Evolutionary conservation across 1,284 basidiomycete species (phyloP).

Genomic region (Ustilago cynodontis): DNA sequence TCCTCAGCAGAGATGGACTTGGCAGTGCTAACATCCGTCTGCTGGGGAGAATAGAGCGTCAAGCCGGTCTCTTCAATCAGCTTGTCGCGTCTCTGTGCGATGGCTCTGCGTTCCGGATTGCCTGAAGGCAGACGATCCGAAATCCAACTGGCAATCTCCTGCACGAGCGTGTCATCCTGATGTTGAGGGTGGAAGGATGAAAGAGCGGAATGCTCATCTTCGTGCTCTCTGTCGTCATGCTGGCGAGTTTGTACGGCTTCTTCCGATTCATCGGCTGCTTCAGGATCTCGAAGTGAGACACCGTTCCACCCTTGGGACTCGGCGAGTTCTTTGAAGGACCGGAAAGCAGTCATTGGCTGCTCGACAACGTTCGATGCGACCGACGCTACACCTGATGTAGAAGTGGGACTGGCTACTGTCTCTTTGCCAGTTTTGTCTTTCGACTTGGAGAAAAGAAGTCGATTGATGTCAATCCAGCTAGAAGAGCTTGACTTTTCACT

Average conservation of each 20-base stretch:
- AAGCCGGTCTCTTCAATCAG: slow-evolving; percentile 38
- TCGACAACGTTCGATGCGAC: not conserved
- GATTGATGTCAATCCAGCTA: slow-evolving; percentile 63
- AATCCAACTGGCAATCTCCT: slow-evolving; percentile 64
- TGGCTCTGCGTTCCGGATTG: slow-evolving; percentile 51
- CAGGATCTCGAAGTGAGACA: slow-evolving; percentile 41
- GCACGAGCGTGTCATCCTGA: slow-evolving; percentile 51
- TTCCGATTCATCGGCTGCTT: slow-evolving; percentile 14
- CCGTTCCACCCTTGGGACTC: slow-evolving; percentile 42
- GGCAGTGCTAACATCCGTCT: not conserved
- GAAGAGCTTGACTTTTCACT: slow-evolving; percentile 15
- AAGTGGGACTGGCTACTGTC: not conserved
- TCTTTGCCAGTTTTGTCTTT: slow-evolving; percentile 11
- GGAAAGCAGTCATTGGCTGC: slow-evolving; percentile 20
- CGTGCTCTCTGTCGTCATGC: slow-evolving; percentile 21
- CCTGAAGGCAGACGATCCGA: slow-evolving; percentile 62
- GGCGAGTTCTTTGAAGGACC: slow-evolving; percentile 31
- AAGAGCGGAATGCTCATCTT: slow-evolving; percentile 19
- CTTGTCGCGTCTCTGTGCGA: slow-evolving; percentile 43
- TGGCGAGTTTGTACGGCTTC: slow-evolving; percentile 6
- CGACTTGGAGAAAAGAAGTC: slow-evolving; percentile 50
- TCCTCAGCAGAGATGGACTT: not conserved
- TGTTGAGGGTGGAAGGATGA: slow-evolving; percentile 46
- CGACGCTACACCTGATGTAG: not conserved
- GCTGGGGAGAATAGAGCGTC: slow-evolving; percentile 24